These are phyloP conservation scores for Syzygium jambos DNA, from an alignment of 345 rosid genomes.

Conservation along the genomic window DNA sequence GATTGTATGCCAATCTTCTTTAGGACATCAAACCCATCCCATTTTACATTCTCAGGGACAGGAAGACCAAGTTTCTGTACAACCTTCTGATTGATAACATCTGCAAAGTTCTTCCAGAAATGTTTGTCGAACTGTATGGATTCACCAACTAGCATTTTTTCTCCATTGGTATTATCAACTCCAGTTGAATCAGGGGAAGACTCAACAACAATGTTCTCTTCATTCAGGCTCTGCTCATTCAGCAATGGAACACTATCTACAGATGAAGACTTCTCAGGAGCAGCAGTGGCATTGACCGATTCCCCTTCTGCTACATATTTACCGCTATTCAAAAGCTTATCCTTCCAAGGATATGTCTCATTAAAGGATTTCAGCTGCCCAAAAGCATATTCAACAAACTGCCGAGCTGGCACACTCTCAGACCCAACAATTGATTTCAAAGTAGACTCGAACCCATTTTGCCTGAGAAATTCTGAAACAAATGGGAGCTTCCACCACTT, in stretches of 20 bases:
- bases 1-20: constrained; percentile 67
- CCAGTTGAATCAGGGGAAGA: constrained; percentile 9
- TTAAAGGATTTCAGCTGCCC: constrained; percentile 76
- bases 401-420: constrained; percentile 67
- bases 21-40: constrained; percentile 68
- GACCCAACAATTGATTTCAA: constrained; percentile 44
- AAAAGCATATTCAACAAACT: constrained; percentile 86
- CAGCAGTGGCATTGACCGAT: constrained; percentile 11
- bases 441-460: constrained; percentile 61
- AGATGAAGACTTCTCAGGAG: constrained; percentile 23
- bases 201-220: constrained; percentile 11
- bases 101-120: constrained; percentile 65
- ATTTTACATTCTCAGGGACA: constrained; percentile 55
- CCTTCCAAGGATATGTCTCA: constrained; percentile 33
- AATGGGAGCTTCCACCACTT: constrained; percentile 77
- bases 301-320: constrained; percentile 13
- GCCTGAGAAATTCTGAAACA: constrained; percentile 57
- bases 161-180: constrained; percentile 12
- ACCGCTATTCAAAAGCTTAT: constrained; percentile 17
- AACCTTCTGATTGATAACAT: constrained; percentile 50
- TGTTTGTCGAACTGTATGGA: constrained; percentile 28
- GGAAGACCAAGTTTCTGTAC: constrained; percentile 65
- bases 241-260: constrained; percentile 12
- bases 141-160: constrained; percentile 18
- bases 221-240: constrained; percentile 7